Conservation (phyloP, 2,329 filamentous ascomycete species). For the Talaromyces verruculosus region DNA sequence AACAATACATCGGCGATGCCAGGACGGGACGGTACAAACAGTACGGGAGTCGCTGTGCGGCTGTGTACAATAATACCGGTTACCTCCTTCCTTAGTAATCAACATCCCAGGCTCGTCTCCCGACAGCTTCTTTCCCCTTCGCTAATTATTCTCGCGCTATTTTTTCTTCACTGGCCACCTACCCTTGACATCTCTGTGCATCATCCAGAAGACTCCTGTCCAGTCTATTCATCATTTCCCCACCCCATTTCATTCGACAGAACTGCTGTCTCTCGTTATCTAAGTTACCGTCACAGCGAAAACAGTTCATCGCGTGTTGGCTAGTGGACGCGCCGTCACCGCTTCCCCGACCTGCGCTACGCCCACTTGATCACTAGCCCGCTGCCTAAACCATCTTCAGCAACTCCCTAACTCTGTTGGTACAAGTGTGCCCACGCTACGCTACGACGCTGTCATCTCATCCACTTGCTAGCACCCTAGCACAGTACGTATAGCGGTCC, state of each 20-base stretch:
- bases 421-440: slow-evolving; percentile 9
- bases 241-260: neutral
- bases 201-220: neutral
- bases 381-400: slow-evolving; percentile 29
- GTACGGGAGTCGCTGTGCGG: neutral
- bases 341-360: slow-evolving; percentile 40
- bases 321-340: slow-evolving; percentile 31
- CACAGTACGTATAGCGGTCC: neutral
- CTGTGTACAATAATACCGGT: neutral
- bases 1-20: slow-evolving; percentile 1
- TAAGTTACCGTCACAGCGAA: neutral
- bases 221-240: neutral
- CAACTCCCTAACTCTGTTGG: slow-evolving; percentile 17
- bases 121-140: neutral
- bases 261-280: neutral
- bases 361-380: slow-evolving; percentile 33
- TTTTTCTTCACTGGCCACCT: neutral
- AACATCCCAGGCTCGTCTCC: neutral
- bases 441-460: slow-evolving; percentile 23
- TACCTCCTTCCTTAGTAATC: slow-evolving; percentile 7
- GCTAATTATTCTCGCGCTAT: neutral
- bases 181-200: neutral
- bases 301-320: slow-evolving; percentile 20
- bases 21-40: neutral
- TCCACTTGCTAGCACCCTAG: slow-evolving; percentile 9